These are phyloP conservation scores for Madurella fahalii DNA, from an alignment of 2,329 filamentous ascomycete genomes.

Conservation along the genomic window DNA sequence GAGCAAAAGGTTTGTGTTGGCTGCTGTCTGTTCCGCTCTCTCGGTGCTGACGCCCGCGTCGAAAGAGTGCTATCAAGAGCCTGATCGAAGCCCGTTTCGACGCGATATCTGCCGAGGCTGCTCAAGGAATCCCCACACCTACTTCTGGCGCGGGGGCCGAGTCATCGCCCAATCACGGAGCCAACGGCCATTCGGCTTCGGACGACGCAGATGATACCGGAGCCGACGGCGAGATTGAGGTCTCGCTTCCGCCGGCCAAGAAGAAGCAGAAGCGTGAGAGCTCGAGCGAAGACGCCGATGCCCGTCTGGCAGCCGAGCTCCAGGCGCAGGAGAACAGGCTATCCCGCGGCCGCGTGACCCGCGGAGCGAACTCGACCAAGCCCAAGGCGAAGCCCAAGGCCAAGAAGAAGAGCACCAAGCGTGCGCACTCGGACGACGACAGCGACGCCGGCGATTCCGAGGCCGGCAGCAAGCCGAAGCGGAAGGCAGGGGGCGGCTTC, in stretches of 20 bases:
- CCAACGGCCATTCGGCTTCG: conserved; percentile 30
- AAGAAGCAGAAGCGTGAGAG: conserved; percentile 67
- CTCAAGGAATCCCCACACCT: conserved; percentile 43
- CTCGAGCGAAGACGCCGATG: conserved; percentile 70
- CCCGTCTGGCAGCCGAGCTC: conserved; percentile 77
- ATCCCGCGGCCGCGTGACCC: conserved; percentile 64
- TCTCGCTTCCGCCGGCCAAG: conserved; percentile 44
- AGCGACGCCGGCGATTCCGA: conserved; percentile 66
- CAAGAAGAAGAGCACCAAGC: conserved; percentile 71
- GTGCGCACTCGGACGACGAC: conserved; percentile 73
- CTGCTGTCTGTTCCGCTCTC: neutral
- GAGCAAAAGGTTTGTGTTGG: conserved; percentile 50
- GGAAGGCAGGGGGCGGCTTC: conserved; percentile 87
- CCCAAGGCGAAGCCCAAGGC: conserved; percentile 52
- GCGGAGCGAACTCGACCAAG: conserved; percentile 60
- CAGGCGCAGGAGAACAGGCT: conserved; percentile 87
- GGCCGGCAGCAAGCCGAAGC: conserved; percentile 59
- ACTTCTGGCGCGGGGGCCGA: conserved; percentile 35
- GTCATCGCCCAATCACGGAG: conserved; percentile 35
- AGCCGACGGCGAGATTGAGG: conserved; percentile 43
- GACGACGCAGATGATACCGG: conserved; percentile 31
- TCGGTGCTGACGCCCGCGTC: conserved; percentile 1
- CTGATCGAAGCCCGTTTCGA: conserved; percentile 74
- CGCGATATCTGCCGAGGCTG: conserved; percentile 53
- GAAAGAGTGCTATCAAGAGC: conserved; percentile 63